Percentiles rank a stretch among this genome's conserved stretches.
Conservation (phyloP, 2,329 filamentous ascomycete species). For the Xylariaceae sp. region DNA sequence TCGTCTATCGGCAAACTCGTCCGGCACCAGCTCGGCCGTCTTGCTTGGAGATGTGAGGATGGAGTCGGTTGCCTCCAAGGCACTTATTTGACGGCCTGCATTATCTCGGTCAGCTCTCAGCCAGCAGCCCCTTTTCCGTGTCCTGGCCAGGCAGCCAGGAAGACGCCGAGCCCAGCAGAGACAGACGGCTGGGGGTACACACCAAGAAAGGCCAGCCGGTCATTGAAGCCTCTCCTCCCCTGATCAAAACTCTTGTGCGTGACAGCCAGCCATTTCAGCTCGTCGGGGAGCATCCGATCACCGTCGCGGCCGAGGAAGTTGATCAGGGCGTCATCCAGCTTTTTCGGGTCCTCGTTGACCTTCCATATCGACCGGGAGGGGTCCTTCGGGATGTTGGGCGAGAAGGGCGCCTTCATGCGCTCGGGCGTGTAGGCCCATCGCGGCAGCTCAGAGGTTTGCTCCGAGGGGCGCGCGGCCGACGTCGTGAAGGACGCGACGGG, state of each 20-base stretch:
- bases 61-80: slow-evolving; percentile 41
- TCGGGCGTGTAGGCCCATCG: slow-evolving; percentile 66
- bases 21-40: slow-evolving; percentile 17
- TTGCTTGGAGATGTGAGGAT: slow-evolving; percentile 47
- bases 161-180: no score
- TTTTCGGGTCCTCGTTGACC: slow-evolving; percentile 68
- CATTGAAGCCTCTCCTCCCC: slow-evolving; percentile 88
- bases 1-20: slow-evolving; percentile 46
- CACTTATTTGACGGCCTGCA: slow-evolving; percentile 23
- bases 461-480: slow-evolving; percentile 9
- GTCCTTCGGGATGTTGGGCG: slow-evolving; percentile 48
- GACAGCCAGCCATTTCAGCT: slow-evolving; percentile 92
- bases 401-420: slow-evolving; percentile 63
- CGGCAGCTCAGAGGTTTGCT: slow-evolving; percentile 30
- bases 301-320: slow-evolving; percentile 67
- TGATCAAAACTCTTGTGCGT: slow-evolving; percentile 99
- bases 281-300: slow-evolving; percentile 70
- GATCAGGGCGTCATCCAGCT: slow-evolving; percentile 71
- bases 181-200: slow-evolving; percentile 22
- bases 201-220: slow-evolving; percentile 85
- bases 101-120: no score
- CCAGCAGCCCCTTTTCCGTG: no score
- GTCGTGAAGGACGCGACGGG: slow-evolving; percentile 17
- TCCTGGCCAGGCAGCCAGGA: no score
- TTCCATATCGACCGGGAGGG: slow-evolving; percentile 48